Evolutionary conservation across 768 basidiomycete species (phyloP), one percentile per base, ranked within the genome.

Genomic region (Boletus barrowsii): DNA sequence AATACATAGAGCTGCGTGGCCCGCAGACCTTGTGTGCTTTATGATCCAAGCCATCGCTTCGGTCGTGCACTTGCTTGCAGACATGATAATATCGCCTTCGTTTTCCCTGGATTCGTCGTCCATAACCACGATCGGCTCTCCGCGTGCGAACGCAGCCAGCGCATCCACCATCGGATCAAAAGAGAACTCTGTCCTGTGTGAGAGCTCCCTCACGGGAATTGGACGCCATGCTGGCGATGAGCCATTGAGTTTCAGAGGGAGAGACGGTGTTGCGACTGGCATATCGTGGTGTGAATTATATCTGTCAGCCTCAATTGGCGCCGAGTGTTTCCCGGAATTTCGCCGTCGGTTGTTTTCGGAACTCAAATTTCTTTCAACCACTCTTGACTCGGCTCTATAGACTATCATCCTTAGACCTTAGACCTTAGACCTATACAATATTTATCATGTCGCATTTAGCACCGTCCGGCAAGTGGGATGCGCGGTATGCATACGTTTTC

Each of bases 31-130:
- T 0, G 93, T 92, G 69, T 95, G 87, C 66, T 89, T 88, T 69
- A 99, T 94, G 82, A 99, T 89, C 93, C 93, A 99, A 1, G 97
- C 96, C 97, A 99, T 98, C 67, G 94, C 91, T 72, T 98, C 91
- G 2, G 93, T 91, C 37, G 94, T 93, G 60, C 91, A 86, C 48
- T 84, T 81, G 24, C 79, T 78, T 3, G 84, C 97, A 14, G 96
- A 84, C 65, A 93, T 88, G 67, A 98, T 93, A 54, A 99, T 75
- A 71, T 99, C 97, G 3, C 97, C 96, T 68, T 99, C 97, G 68
- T 99, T 99, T 75, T 99, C 97, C 55, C 97, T 78, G 59, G 79
- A 78, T 72, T 97, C 91, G 72, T 98, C 96, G 69, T 99, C 97
- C 88, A 98, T 93, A 7, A 98, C 97, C 1, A 99, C 90, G 51